Evolutionary conservation across 2,329 filamentous ascomycete genomes (phyloP).

Genomic region (Verticillium dahliae): DNA sequence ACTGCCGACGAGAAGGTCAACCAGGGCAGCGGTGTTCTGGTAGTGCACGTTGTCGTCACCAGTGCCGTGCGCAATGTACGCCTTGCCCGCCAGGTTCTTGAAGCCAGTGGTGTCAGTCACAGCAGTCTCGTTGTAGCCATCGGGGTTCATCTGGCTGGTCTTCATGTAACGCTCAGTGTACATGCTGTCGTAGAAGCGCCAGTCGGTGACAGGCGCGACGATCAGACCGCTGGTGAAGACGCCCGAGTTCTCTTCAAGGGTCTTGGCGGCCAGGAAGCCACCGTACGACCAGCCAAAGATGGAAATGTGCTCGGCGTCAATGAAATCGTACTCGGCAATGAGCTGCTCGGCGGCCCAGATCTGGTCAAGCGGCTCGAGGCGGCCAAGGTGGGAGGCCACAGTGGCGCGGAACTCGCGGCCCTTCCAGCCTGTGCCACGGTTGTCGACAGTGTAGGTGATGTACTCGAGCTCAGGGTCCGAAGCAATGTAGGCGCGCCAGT

Average conservation of each 20-base stretch:
- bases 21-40: slow-evolving; percentile 56
- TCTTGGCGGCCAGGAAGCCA: slow-evolving; percentile 60
- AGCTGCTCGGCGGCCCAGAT: slow-evolving; percentile 59
- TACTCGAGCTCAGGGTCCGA: slow-evolving; percentile 63
- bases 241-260: slow-evolving; percentile 54
- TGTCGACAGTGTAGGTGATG: slow-evolving; percentile 62
- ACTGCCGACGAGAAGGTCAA: slow-evolving; percentile 53
- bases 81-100: slow-evolving; percentile 52
- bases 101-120: slow-evolving; percentile 54
- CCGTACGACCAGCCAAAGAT: slow-evolving; percentile 68
- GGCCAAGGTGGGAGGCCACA: slow-evolving; percentile 54
- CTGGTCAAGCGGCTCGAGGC: slow-evolving; percentile 59
- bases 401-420: slow-evolving; percentile 55
- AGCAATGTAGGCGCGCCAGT: slow-evolving; percentile 57
- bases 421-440: slow-evolving; percentile 59
- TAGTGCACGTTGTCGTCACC: slow-evolving; percentile 70
- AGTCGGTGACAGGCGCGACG: slow-evolving; percentile 61
- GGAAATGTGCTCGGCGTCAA: slow-evolving; percentile 53
- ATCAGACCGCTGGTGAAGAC: slow-evolving; percentile 58
- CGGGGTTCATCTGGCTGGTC: slow-evolving; percentile 44
- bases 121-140: slow-evolving; percentile 54
- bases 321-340: slow-evolving; percentile 39
- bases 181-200: slow-evolving; percentile 65
- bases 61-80: slow-evolving; percentile 58
- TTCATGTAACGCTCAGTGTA: slow-evolving; percentile 73